Conservation (phyloP, 2,329 filamentous ascomycete species). For the Fusarium sp. region DNA sequence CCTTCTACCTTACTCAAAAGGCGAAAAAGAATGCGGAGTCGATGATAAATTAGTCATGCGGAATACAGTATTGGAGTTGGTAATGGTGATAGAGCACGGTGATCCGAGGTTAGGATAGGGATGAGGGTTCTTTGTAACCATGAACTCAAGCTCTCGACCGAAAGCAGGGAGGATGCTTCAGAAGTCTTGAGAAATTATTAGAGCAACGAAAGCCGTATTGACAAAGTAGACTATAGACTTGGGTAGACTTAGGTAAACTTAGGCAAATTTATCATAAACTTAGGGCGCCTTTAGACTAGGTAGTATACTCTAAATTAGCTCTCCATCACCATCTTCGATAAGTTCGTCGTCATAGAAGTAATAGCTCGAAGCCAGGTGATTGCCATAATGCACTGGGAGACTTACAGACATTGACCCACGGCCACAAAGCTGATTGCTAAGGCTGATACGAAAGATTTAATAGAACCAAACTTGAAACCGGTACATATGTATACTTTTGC, state of each 20-base stretch:
- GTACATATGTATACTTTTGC: neutral
- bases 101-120: too few species aligned
- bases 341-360: constrained; percentile 49
- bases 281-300: too few species aligned
- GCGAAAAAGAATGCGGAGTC: neutral
- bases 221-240: too few species aligned
- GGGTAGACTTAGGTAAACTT: too few species aligned
- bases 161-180: neutral
- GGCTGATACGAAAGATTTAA: fast-evolving
- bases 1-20: too few species aligned
- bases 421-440: fast-evolving
- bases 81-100: neutral
- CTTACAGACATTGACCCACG: neutral
- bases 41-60: neutral
- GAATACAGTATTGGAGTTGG: fast-evolving
- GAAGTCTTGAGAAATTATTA: neutral
- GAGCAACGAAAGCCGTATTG: neutral
- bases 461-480: fast-evolving
- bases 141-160: too few species aligned
- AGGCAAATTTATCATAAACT: neutral
- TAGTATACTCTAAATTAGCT: constrained; percentile 10
- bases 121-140: too few species aligned
- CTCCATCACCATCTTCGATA: constrained; percentile 4
- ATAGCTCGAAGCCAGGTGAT: neutral
- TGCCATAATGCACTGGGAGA: too few species aligned